A percentile compares a stretch with the other conserved stretches of the same genome.
phyloP scores from a whole-genome alignment of 1,284 basidiomycete genomes.

The Marasmius tenuissimus region DNA sequence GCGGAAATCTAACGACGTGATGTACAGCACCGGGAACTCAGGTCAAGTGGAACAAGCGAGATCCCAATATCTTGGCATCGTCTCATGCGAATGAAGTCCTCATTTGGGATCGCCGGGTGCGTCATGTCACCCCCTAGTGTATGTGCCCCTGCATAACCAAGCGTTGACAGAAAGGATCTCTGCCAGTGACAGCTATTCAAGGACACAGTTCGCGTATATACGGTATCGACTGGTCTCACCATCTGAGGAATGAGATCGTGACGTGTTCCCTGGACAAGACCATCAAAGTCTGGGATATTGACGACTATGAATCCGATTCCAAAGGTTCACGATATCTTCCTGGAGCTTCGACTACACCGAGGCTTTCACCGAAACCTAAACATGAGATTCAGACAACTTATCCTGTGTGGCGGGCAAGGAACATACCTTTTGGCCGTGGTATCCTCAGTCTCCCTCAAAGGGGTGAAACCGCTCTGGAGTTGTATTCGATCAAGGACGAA shows the following conservation, averaged over 20 bases:
- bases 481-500: constrained; percentile 59
- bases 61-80: constrained; percentile 84
- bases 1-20: background rate
- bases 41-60: constrained; percentile 92
- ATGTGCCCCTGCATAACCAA: constrained; percentile 8
- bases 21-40: constrained; percentile 81
- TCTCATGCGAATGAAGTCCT: constrained; percentile 83
- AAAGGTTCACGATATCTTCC: background rate
- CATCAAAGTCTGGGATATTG: constrained; percentile 82
- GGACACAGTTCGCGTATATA: constrained; percentile 91
- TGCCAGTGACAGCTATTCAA: constrained; percentile 74
- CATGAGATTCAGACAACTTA: constrained; percentile 75
- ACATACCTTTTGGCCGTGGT: constrained; percentile 91
- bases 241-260: constrained; percentile 72
- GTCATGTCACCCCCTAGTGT: constrained; percentile 12
- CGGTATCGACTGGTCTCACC: constrained; percentile 92
- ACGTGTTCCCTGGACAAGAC: constrained; percentile 93
- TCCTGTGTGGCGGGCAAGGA: constrained; percentile 93
- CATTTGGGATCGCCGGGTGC: constrained; percentile 85
- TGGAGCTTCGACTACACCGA: background rate
- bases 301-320: constrained; percentile 20
- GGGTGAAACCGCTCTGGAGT: constrained; percentile 81
- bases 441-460: constrained; percentile 90
- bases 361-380: constrained; percentile 39
- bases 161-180: constrained; percentile 75